phyloP scores from a whole-genome alignment of 108 stramenopile genomes.

The Nitzschia palea region DNA sequence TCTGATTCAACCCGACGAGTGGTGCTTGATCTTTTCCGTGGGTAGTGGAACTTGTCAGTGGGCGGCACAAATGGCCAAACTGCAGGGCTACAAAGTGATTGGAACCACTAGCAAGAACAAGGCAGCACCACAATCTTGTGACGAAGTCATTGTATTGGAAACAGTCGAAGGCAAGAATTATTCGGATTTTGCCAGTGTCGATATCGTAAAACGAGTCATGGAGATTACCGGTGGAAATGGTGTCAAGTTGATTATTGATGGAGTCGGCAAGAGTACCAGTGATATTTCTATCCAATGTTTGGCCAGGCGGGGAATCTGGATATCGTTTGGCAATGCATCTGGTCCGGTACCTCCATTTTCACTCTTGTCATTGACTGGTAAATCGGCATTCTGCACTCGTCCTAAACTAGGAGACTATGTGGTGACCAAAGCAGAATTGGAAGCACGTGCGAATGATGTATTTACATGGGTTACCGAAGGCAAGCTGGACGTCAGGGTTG shows the following conservation, averaged over 20 bases:
- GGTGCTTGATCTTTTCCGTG: constrained; percentile 75
- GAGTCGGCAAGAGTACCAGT: constrained; percentile 71
- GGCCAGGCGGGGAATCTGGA: constrained; percentile 74
- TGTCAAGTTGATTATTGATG: constrained; percentile 80
- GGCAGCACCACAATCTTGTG: constrained; percentile 47
- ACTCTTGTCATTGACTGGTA: constrained; percentile 54
- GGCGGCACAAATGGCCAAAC: constrained; percentile 86
- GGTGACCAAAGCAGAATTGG: constrained; percentile 59
- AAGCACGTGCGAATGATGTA: constrained; percentile 57
- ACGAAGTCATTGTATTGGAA: constrained; percentile 78
- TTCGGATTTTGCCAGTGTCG: constrained; percentile 76
- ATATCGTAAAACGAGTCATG: constrained; percentile 61
- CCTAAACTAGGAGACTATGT: constrained; percentile 81
- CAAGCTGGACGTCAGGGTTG: constrained; percentile 64
- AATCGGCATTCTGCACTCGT: constrained; percentile 78
- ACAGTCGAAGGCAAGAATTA: constrained; percentile 59
- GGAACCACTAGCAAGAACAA: constrained; percentile 69
- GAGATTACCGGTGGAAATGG: constrained; percentile 74
- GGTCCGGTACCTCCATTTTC: constrained; percentile 84
- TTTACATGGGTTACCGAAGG: constrained; percentile 69
- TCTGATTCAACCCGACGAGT: constrained; percentile 64
- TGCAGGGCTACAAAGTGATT: constrained; percentile 79
- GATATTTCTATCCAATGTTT: constrained; percentile 77
- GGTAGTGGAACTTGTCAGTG: constrained; percentile 86
- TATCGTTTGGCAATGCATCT: constrained; percentile 86